Evolutionary conservation across 352 stramenopile genomes (phyloP), one percentile per base, ranked within the genome.

Genomic region (Blastocystis sp.): DNA sequence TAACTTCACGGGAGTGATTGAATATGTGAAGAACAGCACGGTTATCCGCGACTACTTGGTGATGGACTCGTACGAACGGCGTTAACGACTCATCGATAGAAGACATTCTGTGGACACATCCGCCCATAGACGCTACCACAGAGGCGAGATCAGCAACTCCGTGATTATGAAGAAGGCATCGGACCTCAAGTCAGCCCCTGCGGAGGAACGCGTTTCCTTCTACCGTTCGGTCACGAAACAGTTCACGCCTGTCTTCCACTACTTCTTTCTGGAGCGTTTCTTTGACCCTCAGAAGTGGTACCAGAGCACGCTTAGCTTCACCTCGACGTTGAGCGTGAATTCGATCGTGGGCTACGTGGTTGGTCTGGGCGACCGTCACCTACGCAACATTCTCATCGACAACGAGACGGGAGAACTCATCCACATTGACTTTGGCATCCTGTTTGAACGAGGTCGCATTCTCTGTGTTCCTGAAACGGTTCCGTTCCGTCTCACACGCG

Each of bases 401-500:
- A 90, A 97, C 57, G 92, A 92, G 46, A 98, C 94, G 0, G 96
- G 92, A 11, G 95, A 99, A 89, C 89, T 99, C 38, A 94, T 99
- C 48, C 97, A 99, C 87, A 99, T 99, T 87, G 97, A 99, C 89
- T 99, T 99, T 90, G 97, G 97, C 9, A 95, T 99, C 54, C 94
- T 98, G 11, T 99, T 99, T 90, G 97, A 99, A 86, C 95, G 99
- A 86, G 93, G 92, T 29, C 94, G 93, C 79, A 84, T 84, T 27
- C 88, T 98, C 3, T 92, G 91, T 73, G 97, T 93, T 27, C 97
- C 97, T 0, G 97, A 99, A 90, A 96, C 91, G 0, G 94, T 99
- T 48, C 97, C 97, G 14, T 99, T 99, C 89, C 94, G 97, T 24
- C 91, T 99, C 4, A 92, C 89, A 16, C 91, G 95, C 16, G 96